Conservation (phyloP, 2,329 filamentous ascomycete genomes). For the Zopfia rhizophila region DNA sequence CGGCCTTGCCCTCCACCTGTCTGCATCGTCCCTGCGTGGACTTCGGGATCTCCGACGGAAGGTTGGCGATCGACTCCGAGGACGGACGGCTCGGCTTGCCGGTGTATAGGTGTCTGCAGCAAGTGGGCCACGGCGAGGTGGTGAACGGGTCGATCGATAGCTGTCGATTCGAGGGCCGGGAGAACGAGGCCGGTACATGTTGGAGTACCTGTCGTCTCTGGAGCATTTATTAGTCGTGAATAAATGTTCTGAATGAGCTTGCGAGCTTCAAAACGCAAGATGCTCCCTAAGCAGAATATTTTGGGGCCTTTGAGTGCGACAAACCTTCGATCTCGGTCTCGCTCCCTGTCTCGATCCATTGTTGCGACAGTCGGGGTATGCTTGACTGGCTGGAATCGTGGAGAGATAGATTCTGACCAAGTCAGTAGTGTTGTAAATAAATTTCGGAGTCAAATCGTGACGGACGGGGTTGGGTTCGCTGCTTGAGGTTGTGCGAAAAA, state of each 20-base stretch:
- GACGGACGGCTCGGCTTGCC: conserved; percentile 44
- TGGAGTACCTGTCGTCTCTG: conserved; percentile 51
- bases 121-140: conserved; percentile 46
- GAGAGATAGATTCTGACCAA: background rate
- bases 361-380: conserved; percentile 15
- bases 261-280: background rate
- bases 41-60: conserved; percentile 54
- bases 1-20: conserved; percentile 57
- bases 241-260: conserved; percentile 2
- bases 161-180: conserved; percentile 48
- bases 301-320: conserved; percentile 32
- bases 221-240: conserved; percentile 21
- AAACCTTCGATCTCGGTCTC: conserved; percentile 57
- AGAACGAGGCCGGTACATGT: conserved; percentile 50
- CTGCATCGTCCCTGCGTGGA: conserved; percentile 47
- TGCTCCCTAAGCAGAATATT: background rate
- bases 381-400: conserved; percentile 5
- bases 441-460: conserved; percentile 5
- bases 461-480: background rate
- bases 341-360: conserved; percentile 50
- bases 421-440: background rate
- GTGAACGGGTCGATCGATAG: conserved; percentile 49
- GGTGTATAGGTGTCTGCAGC: conserved; percentile 56
- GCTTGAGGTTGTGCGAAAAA: conserved; percentile 32
- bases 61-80: conserved; percentile 51